Evolutionary conservation across 2,329 filamentous ascomycete species (phyloP).

Genomic region (Microcyclosporella mali): DNA sequence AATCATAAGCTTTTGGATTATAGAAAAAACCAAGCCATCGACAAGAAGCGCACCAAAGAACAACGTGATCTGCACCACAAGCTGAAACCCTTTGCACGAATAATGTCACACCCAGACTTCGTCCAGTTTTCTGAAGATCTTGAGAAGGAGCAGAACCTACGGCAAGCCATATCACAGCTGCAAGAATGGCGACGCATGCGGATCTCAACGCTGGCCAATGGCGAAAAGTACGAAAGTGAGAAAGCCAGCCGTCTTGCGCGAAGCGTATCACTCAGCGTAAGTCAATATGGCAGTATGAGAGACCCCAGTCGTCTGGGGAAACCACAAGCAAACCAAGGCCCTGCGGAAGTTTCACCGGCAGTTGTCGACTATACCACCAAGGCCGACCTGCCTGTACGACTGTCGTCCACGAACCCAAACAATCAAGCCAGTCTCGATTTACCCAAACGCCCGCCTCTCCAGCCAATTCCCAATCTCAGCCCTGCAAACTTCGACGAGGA

Average conservation of each 20-base stretch:
- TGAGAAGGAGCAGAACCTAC: constrained; percentile 83
- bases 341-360: constrained; percentile 24
- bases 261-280: constrained; percentile 34
- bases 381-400: constrained; percentile 27
- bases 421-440: constrained; percentile 22
- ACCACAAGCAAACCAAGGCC: constrained; percentile 15
- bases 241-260: constrained; percentile 68
- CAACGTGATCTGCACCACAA: constrained; percentile 87
- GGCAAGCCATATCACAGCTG: constrained; percentile 80
- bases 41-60: constrained; percentile 95
- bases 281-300: constrained; percentile 27
- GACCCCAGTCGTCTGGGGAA: constrained; percentile 24
- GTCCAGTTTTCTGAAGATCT: constrained; percentile 77
- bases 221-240: constrained; percentile 88
- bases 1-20: constrained; percentile 93
- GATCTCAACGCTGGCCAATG: constrained; percentile 76
- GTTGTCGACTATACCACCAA: constrained; percentile 30
- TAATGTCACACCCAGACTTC: constrained; percentile 94
- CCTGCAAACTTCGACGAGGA: constrained; percentile 67
- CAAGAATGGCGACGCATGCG: constrained; percentile 87
- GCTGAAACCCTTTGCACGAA: constrained; percentile 88
- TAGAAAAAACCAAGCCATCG: constrained; percentile 76
- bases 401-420: constrained; percentile 12
- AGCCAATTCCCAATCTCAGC: constrained; percentile 45
- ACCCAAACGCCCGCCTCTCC: constrained; percentile 23